A percentile compares a stretch with the other conserved stretches of the same genome.
Evolutionary conservation across 163 green algal genomes (phyloP).

Genomic region (Dunaliella salina): DNA sequence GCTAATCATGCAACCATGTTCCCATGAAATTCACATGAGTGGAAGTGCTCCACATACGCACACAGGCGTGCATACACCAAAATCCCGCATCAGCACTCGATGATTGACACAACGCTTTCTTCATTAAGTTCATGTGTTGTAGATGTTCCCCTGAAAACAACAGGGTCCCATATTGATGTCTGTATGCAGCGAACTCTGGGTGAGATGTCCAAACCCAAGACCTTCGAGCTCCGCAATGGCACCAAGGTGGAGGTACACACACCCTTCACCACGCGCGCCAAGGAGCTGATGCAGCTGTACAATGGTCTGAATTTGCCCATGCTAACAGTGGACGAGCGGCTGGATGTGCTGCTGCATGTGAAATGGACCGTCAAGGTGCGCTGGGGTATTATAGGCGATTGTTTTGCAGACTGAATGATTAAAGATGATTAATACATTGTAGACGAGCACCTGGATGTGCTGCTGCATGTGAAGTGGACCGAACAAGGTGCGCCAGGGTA

Average conservation of each 20-base stretch:
- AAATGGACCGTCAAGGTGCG: conserved; percentile 73
- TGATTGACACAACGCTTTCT: too few species aligned
- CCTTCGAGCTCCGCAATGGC: conserved; percentile 58
- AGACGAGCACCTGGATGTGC: conserved; percentile 73
- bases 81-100: too few species aligned
- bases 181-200: conserved; percentile 39
- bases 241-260: conserved; percentile 73
- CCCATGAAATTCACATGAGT: too few species aligned
- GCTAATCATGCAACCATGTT: too few species aligned
- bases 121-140: too few species aligned
- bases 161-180: too few species aligned
- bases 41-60: too few species aligned
- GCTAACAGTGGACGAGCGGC: conserved; percentile 64
- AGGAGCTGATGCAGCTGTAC: conserved; percentile 77
- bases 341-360: conserved; percentile 82
- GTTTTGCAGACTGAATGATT: too few species aligned
- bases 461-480: conserved; percentile 82
- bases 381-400: too few species aligned
- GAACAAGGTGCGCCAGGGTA: conserved; percentile 45
- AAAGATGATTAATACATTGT: too few species aligned
- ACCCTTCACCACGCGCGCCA: conserved; percentile 67
- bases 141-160: too few species aligned
- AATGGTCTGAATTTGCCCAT: conserved; percentile 49
- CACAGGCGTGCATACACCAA: too few species aligned
- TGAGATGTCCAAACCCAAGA: conserved; percentile 59